phyloP scores from a whole-genome alignment of 345 rosid genomes.

The Moricandia moricandioides region DNA sequence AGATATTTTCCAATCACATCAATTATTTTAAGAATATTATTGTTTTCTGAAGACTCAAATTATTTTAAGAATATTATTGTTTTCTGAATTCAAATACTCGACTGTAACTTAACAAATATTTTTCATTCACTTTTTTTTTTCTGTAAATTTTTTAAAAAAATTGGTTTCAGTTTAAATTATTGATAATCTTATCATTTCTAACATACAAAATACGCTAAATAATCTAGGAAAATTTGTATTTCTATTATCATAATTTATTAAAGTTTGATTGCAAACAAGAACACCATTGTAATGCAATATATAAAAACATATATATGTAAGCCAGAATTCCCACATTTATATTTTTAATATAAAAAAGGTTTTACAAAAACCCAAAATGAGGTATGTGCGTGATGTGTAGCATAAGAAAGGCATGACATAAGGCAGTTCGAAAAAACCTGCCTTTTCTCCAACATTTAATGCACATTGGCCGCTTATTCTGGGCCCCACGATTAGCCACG shows the following conservation, averaged over 20 bases:
- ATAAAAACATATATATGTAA: not conserved
- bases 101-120: too few species aligned
- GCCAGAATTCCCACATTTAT: not conserved
- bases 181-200: too few species aligned
- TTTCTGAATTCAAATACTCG: too few species aligned
- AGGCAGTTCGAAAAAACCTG: slow-evolving; percentile 46
- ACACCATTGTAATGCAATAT: not conserved
- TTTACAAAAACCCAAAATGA: slow-evolving; percentile 17
- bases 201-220: too few species aligned
- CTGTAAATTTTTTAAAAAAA: too few species aligned
- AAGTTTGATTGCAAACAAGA: not conserved
- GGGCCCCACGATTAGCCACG: slow-evolving; percentile 44
- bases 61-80: too few species aligned
- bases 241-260: not conserved
- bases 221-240: not conserved
- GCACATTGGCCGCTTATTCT: slow-evolving; percentile 36
- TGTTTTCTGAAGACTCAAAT: not conserved
- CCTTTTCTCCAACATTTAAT: slow-evolving; percentile 36
- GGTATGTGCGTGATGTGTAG: slow-evolving; percentile 39
- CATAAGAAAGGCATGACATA: slow-evolving; percentile 54
- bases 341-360: not conserved
- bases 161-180: too few species aligned
- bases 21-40: too few species aligned
- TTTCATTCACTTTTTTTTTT: too few species aligned
- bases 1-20: not conserved